Conservation (phyloP, 352 stramenopile species). For the Globisporangium paroecandrum region DNA sequence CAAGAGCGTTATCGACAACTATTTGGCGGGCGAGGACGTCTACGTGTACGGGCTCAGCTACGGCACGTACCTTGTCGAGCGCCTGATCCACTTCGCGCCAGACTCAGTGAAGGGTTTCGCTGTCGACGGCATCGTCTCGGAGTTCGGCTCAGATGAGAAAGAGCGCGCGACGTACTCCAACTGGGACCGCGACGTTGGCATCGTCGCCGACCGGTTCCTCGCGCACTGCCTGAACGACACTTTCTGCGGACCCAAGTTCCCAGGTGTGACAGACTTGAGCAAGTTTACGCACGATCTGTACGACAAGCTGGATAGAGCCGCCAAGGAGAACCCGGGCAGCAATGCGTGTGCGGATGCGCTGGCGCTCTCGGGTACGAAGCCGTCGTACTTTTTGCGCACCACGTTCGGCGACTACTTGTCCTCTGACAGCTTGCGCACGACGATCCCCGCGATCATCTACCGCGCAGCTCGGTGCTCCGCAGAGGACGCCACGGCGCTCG, state of each 20-base stretch:
- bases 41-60: conserved; percentile 79
- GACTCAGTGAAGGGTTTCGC: conserved; percentile 45
- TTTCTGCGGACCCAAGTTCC: conserved; percentile 68
- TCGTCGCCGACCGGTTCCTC: conserved; percentile 58
- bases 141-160: conserved; percentile 45
- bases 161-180: conserved; percentile 73
- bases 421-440: conserved; percentile 31
- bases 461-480: conserved; percentile 38
- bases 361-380: conserved; percentile 30
- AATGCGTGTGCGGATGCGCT: conserved; percentile 54
- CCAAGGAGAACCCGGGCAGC: conserved; percentile 29
- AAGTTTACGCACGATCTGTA: conserved; percentile 54
- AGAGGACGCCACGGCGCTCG: conserved; percentile 36
- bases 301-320: conserved; percentile 42
- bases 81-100: conserved; percentile 52
- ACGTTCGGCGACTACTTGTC: conserved; percentile 60
- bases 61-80: conserved; percentile 68
- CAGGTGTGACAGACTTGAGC: conserved; percentile 41
- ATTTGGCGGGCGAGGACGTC: conserved; percentile 48
- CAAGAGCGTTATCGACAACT: conserved; percentile 43
- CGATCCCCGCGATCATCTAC: conserved; percentile 58
- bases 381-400: conserved; percentile 70
- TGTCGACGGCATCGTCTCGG: conserved; percentile 67
- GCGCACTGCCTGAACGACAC: conserved; percentile 45
- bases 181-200: conserved; percentile 70